Evolutionary conservation across 1,284 basidiomycete species (phyloP).

Genomic region (Mycena sp.): DNA sequence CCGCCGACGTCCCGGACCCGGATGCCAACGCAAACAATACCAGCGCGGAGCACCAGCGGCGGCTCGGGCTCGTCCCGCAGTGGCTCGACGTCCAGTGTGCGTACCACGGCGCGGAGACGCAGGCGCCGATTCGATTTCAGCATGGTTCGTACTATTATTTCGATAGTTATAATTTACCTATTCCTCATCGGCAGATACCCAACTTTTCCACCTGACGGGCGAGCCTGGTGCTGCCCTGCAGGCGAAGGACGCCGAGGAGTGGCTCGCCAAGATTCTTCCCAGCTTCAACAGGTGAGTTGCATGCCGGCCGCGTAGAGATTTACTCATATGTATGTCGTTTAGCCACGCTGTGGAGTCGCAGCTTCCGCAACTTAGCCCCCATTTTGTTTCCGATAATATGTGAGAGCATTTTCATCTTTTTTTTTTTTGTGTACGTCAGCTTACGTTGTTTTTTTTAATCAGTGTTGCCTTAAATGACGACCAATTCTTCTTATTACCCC

Average conservation of each 20-base stretch:
- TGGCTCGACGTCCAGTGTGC: conserved; percentile 31
- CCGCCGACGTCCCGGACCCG: conserved; percentile 25
- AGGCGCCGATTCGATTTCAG: conserved; percentile 27
- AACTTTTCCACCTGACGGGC: conserved; percentile 28
- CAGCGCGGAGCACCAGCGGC: not conserved
- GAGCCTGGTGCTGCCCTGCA: conserved; percentile 7
- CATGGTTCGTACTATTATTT: conserved; percentile 19
- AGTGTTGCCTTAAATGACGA: conserved; percentile 33
- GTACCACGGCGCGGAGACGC: conserved; percentile 1
- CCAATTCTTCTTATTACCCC: conserved; percentile 28
- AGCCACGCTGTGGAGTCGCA: conserved; percentile 31
- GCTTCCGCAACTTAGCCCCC: conserved; percentile 27
- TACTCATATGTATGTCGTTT: not conserved
- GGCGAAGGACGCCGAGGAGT: conserved; percentile 10
- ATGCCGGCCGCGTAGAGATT: not conserved
- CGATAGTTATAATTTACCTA: not conserved
- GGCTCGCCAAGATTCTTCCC: conserved; percentile 28
- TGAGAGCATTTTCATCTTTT: not conserved
- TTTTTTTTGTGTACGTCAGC: too few relatives aligned
- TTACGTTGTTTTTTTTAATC: not conserved
- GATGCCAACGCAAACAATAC: too few relatives aligned
- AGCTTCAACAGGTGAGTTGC: conserved; percentile 31
- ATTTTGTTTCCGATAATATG: conserved; percentile 29
- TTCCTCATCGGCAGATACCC: conserved; percentile 12
- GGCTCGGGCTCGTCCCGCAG: conserved; percentile 32